Base-by-base conservation (phyloP, 768 basidiomycete species). In the Lepiota venenata region DNA sequence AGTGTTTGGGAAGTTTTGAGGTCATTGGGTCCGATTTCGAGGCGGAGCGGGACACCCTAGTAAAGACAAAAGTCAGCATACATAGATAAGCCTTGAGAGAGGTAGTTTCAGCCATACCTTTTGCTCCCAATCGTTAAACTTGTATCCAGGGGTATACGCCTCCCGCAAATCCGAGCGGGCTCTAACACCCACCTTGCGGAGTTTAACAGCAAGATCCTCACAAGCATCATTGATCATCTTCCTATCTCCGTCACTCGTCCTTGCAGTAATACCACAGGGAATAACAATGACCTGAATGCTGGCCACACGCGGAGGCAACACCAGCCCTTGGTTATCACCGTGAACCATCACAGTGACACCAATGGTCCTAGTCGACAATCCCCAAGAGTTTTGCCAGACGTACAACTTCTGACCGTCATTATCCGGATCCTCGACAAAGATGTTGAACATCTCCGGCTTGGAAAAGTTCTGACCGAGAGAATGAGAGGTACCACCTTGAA, bases 311-410 rank as follows among this genome's bases (percentile, higher is more conserved):
- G 97, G 97, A n/a, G 97, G 97, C 52, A 98, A 84, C 11, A 98
- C 95, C 60, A 99, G 72, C 14, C 97, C 97, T 65, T 97, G 91
- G 68, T 99, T 93, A 69, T 99, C 97, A 32, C 96, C 95, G 66
- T 99, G 96, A 4, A 92, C 85, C 97, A 99, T 99, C 62, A 97
- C 94, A 96, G 98, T 98, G 53, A 98, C 91, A 65, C 97, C 97
- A 63, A 99, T 93, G 22, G 91, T 83, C 54, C 97, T 80, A n/a
- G 96, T 98, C 44, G 90, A 92, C 50, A 98, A 74, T 64, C 97
- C 97, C 97, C 97, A 98, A 32, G 92, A 95, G 73, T 98, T 99
- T 71, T 98, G 96, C 93, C 94, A 98, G 10, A 93, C 94, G 59
- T 87, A 86, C 0, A 81, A 69, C 76, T 94, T 94, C 51, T 63